phyloP scores from a whole-genome alignment of 495 filamentous ascomycete genomes.

The Cladorrhinum samala region DNA sequence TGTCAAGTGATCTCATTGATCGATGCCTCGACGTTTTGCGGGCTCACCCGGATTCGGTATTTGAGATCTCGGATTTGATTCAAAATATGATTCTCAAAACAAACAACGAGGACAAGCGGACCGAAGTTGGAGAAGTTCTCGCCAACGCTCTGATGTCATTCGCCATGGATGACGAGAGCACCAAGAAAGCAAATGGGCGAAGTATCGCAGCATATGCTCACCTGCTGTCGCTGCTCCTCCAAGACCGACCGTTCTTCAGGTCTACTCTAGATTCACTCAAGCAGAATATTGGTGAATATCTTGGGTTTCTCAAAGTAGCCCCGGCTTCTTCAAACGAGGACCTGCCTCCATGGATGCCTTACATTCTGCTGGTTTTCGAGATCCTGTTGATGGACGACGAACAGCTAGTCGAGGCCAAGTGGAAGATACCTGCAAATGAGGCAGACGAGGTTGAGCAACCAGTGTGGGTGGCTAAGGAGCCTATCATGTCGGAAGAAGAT shows the following conservation, averaged over 20 bases:
- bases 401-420: slow-evolving; percentile 67
- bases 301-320: slow-evolving; percentile 74
- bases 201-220: slow-evolving; percentile 86
- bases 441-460: slow-evolving; percentile 49
- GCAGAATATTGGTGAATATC: slow-evolving; percentile 67
- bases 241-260: slow-evolving; percentile 73
- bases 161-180: slow-evolving; percentile 67
- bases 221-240: slow-evolving; percentile 80
- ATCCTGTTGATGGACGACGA: slow-evolving; percentile 81
- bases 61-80: slow-evolving; percentile 85
- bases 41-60: slow-evolving; percentile 80
- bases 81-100: slow-evolving; percentile 66
- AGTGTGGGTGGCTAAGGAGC: slow-evolving; percentile 53
- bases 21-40: slow-evolving; percentile 85
- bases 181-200: slow-evolving; percentile 55
- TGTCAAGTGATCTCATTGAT: slow-evolving; percentile 76
- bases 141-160: slow-evolving; percentile 85
- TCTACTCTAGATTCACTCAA: slow-evolving; percentile 69
- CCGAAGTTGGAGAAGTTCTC: slow-evolving; percentile 75
- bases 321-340: slow-evolving; percentile 62
- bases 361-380: slow-evolving; percentile 84
- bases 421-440: slow-evolving; percentile 57
- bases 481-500: slow-evolving; percentile 59
- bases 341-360: slow-evolving; percentile 83
- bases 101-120: slow-evolving; percentile 54